A percentile compares a stretch with the other conserved stretches of the same genome.
phyloP scores from a whole-genome alignment of 345 rosid species.

The Ricinus communis region DNA sequence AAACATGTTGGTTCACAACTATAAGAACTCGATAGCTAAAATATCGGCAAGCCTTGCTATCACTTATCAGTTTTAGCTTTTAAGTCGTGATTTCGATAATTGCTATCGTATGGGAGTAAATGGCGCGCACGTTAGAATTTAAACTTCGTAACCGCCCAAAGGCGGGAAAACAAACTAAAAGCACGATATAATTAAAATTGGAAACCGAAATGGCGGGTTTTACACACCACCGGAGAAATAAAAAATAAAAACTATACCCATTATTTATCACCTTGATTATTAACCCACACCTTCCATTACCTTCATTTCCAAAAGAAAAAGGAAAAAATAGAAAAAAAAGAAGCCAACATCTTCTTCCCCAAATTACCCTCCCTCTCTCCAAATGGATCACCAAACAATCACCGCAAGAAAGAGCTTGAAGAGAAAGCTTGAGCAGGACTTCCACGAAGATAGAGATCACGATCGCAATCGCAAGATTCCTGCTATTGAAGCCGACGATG shows the following conservation, averaged over 20 bases:
- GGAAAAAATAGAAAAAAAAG: too few species aligned
- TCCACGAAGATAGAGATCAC: constrained; percentile 15
- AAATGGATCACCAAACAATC: constrained; percentile 47
- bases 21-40: too few species aligned
- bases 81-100: too few species aligned
- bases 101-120: neutral
- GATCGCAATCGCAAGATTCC: constrained; percentile 24
- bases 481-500: constrained; percentile 7
- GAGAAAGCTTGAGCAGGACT: constrained; percentile 48
- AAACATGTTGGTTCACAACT: too few species aligned
- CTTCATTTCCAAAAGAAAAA: neutral
- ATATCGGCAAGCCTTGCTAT: too few species aligned
- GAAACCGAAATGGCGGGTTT: constrained; percentile 7
- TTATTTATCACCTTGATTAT: neutral
- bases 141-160: neutral
- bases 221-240: neutral
- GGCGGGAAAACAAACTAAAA: constrained; percentile 8
- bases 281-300: neutral
- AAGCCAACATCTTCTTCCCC: neutral
- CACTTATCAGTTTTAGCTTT: too few species aligned
- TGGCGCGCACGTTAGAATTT: neutral
- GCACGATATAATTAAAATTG: neutral
- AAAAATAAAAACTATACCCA: too few species aligned
- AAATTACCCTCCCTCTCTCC: constrained; percentile 8
- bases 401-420: constrained; percentile 46